These are phyloP conservation scores for Talaromyces trachyspermus DNA, from an alignment of 495 filamentous ascomycete species.

Conservation along the genomic window DNA sequence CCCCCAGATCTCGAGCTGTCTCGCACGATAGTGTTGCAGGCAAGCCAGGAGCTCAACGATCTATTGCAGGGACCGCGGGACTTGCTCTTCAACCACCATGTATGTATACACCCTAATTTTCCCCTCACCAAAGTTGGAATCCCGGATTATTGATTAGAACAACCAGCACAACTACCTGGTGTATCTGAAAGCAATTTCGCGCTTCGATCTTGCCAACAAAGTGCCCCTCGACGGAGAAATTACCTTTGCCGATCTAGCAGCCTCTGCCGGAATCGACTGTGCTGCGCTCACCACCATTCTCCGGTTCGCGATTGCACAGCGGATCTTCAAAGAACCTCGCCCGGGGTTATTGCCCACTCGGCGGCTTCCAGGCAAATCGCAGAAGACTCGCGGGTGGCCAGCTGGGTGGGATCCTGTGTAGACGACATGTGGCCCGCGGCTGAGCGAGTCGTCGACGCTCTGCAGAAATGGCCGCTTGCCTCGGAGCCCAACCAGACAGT, in stretches of 20 bases:
- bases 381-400: conserved; percentile 31
- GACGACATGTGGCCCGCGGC: conserved; percentile 45
- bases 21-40: conserved; percentile 9
- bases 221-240: conserved; percentile 31
- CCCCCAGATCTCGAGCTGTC: conserved; percentile 12
- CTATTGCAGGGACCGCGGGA: conserved; percentile 13
- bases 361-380: conserved; percentile 39
- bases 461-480: conserved; percentile 14
- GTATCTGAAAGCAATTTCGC: conserved; percentile 24
- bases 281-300: conserved; percentile 43
- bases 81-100: conserved; percentile 7
- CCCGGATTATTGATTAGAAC: no score
- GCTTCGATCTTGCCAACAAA: conserved; percentile 21
- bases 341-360: conserved; percentile 48
- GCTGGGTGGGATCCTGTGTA: conserved; percentile 44
- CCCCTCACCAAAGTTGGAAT: no score
- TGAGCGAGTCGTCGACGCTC: conserved; percentile 24
- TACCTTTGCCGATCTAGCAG: conserved; percentile 35
- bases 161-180: conserved; percentile 10
- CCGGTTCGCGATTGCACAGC: conserved; percentile 49
- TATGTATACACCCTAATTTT: no score
- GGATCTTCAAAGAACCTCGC: conserved; percentile 46
- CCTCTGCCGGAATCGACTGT: conserved; percentile 30
- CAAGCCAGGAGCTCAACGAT: conserved; percentile 15
- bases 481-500: conserved; percentile 32